A percentile compares a stretch with the other conserved stretches of the same genome.
Evolutionary conservation across 2,329 filamentous ascomycete species (phyloP).

Genomic region (Periconia macrospinosa): DNA sequence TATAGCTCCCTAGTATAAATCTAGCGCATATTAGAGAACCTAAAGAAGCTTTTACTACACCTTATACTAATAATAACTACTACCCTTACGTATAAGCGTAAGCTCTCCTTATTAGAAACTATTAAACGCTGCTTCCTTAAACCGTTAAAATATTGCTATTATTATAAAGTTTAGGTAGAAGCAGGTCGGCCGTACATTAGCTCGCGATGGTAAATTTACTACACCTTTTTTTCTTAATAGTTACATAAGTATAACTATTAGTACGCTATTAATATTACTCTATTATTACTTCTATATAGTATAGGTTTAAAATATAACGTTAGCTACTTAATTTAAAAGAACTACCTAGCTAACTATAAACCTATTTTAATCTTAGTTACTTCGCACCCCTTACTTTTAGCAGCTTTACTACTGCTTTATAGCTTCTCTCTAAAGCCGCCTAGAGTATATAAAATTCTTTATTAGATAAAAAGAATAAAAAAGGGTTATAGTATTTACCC

Average conservation of each 20-base stretch:
- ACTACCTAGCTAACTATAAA: conserved; percentile 1
- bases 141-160: no score
- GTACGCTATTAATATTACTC: background rate
- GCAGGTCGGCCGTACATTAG: conserved; percentile 2
- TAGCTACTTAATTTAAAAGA: background rate
- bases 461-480: no score
- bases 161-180: conserved; percentile 1
- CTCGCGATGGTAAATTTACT: conserved; percentile 1
- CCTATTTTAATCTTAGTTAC: background rate
- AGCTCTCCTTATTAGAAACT: no score
- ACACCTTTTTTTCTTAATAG: conserved; percentile 1
- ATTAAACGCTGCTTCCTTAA: no score
- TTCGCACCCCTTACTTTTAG: background rate
- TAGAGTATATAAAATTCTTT: no score
- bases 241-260: conserved; percentile 1
- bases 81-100: no score
- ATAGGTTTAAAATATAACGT: background rate
- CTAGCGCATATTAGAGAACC: no score
- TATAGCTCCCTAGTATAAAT: no score
- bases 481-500: no score
- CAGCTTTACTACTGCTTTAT: background rate
- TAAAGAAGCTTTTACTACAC: no score
- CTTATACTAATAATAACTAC: no score
- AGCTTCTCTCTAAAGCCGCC: no score
- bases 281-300: background rate